Conservation (phyloP, 768 basidiomycete species). For the Kwoniella botswanensis region DNA sequence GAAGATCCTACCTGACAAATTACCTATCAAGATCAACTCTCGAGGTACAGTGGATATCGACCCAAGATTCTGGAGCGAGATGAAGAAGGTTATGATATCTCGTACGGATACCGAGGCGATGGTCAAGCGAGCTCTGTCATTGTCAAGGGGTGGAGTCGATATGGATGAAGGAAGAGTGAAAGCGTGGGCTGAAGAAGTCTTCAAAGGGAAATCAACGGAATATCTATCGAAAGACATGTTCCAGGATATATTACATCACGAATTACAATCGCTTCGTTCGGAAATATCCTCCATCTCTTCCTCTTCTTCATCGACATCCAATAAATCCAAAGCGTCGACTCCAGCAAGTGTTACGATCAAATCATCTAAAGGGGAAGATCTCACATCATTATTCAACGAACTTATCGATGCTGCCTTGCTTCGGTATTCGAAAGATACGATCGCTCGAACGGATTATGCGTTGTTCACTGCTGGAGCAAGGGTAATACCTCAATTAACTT, state of each 20-base stretch:
- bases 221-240: slow-evolving; percentile 56
- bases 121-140: slow-evolving; percentile 39
- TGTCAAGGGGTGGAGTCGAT: slow-evolving; percentile 27
- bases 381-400: slow-evolving; percentile 71
- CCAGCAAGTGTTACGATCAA: slow-evolving; percentile 30
- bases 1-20: slow-evolving; percentile 56
- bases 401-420: slow-evolving; percentile 79
- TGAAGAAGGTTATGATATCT: slow-evolving; percentile 58
- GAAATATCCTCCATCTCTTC: slow-evolving; percentile 17
- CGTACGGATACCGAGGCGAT: slow-evolving; percentile 41
- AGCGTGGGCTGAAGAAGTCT: slow-evolving; percentile 53
- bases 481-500: slow-evolving; percentile 81
- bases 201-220: slow-evolving; percentile 48
- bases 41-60: slow-evolving; percentile 53
- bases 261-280: slow-evolving; percentile 49
- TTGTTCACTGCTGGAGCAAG: slow-evolving; percentile 79
- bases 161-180: slow-evolving; percentile 55
- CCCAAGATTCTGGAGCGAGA: slow-evolving; percentile 60
- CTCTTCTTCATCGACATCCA: not conserved
- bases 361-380: slow-evolving; percentile 66
- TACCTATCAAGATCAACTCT: slow-evolving; percentile 55
- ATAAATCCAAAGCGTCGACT: slow-evolving; percentile 1
- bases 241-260: slow-evolving; percentile 55
- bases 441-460: slow-evolving; percentile 84
- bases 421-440: slow-evolving; percentile 73